Evolutionary conservation across 1,284 basidiomycete species (phyloP), one percentile per base, ranked within the genome.

Genomic region (Ustilago cynodontis): DNA sequence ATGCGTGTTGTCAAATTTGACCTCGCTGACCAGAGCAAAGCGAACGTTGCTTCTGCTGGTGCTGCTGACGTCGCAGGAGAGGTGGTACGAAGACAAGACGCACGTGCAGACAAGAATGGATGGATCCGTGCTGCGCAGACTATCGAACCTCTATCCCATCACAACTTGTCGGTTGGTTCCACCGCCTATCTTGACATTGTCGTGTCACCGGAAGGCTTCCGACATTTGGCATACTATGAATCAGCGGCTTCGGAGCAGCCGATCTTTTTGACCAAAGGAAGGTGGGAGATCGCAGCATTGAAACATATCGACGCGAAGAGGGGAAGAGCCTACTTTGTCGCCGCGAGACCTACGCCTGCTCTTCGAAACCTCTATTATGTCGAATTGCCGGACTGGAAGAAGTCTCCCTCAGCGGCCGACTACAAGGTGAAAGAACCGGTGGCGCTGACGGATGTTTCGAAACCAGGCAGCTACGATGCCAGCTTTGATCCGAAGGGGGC

Each of bases 241-340:
- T 53, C 67, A 8, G 72, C 78, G 0, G 31, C 47, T 1, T 58
- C 67, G 1, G 57, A 65, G 9, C 14, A 59, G 59, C 81, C 82
- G 4, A 50, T 65, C 37, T 84, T 94, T 88, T 88, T 98, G 35
- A 98, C 96, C 0, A 88, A 88, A 1, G 96, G 95, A 0, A 85
- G 90, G 33, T 98, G 95, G 95, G 96, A 99, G 86, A 93, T 98
- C 4, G 89, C 89, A 20, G 89, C 88, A 6, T 91, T 98, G 63
- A 87, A 90, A 60, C 92, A 90, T 1, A 90, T 97, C 20, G 92
- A 97, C 84, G 80, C 88, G 3, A 87, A 89, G 51, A 90, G 90
- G 37, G 89, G 90, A 41, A 85, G 92, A 41, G 91, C 95, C 37
- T 98, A 96, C 87, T 97, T 97, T 86, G 88, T 91, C 69, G 94